Conservation (phyloP, 371 early-diverging fungal species). For the Syncephalastrum sp. region DNA sequence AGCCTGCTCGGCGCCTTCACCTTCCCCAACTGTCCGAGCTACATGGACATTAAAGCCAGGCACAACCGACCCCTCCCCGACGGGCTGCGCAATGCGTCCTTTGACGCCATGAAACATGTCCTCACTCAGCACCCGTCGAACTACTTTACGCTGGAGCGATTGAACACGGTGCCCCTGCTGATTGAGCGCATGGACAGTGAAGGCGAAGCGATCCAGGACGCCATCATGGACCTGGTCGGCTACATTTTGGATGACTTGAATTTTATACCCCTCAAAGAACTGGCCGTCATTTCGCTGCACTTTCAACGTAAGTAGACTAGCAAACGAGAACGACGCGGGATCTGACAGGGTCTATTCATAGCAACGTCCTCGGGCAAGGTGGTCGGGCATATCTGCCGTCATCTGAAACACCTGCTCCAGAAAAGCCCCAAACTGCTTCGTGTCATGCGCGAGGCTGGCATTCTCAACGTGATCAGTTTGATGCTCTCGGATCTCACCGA, state of each 20-base stretch:
- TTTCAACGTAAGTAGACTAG: conserved; percentile 48
- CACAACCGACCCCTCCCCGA: conserved; percentile 23
- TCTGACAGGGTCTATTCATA: conserved; percentile 8
- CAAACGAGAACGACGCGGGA: background rate
- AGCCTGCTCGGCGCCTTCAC: conserved; percentile 42
- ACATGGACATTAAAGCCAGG: conserved; percentile 12
- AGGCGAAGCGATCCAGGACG: conserved; percentile 48
- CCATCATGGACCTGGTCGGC: conserved; percentile 53
- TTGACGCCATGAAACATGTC: conserved; percentile 37
- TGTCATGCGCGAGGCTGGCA: conserved; percentile 65
- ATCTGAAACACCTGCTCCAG: conserved; percentile 43
- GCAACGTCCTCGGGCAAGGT: conserved; percentile 54
- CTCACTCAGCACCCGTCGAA: conserved; percentile 51
- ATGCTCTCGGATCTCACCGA: conserved; percentile 57
- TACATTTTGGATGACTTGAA: conserved; percentile 64
- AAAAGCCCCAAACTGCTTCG: conserved; percentile 50
- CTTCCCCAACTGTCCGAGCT: conserved; percentile 30
- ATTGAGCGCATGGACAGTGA: conserved; percentile 59
- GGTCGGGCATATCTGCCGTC: conserved; percentile 51
- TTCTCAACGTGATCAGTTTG: conserved; percentile 59
- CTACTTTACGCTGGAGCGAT: conserved; percentile 53
- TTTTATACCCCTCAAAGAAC: conserved; percentile 67
- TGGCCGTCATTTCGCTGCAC: conserved; percentile 61
- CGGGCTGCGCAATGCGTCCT: conserved; percentile 28
- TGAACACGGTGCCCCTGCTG: conserved; percentile 51